These are phyloP conservation scores for Hirsutella rhossiliensis DNA, from an alignment of 2,329 filamentous ascomycete genomes.

Conservation along the genomic window DNA sequence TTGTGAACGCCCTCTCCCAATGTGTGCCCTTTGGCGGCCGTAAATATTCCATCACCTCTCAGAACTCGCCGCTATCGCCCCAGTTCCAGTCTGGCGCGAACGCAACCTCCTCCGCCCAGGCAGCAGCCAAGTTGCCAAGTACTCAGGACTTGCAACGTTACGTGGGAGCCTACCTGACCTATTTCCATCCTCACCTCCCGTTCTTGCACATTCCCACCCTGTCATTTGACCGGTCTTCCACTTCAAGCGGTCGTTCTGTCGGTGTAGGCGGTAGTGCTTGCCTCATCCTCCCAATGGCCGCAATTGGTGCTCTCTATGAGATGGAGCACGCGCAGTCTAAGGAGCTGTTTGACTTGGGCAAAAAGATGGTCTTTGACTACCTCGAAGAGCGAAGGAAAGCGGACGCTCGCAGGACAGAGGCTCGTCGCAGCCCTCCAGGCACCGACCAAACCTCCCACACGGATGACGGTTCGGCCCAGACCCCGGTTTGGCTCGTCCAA, in stretches of 20 bases:
- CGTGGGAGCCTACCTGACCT: conserved; percentile 78
- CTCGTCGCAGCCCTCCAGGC: conserved; percentile 37
- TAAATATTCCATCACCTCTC: conserved; percentile 51
- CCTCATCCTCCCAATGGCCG: conserved; percentile 70
- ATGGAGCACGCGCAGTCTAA: conserved; percentile 67
- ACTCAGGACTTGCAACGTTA: conserved; percentile 82
- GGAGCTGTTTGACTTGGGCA: conserved; percentile 82
- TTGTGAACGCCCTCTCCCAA: conserved; percentile 47
- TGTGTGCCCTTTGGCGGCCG: conserved; percentile 43
- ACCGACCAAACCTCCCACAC: conserved; percentile 34
- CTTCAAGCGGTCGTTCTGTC: conserved; percentile 48
- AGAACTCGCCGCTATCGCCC: conserved; percentile 41
- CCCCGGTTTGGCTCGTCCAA: conserved; percentile 89
- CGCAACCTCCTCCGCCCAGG: conserved; percentile 37
- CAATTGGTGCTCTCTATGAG: conserved; percentile 76
- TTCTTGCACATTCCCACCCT: conserved; percentile 87
- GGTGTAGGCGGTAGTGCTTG: conserved; percentile 71
- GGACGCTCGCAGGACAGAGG: conserved; percentile 57
- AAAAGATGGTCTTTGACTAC: conserved; percentile 90
- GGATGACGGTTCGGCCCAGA: conserved; percentile 54
- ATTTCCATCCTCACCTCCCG: conserved; percentile 90
- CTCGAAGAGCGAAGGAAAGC: conserved; percentile 83
- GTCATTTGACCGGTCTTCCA: conserved; percentile 71
- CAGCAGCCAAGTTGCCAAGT: conserved; percentile 55
- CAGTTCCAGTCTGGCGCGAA: conserved; percentile 34